These are phyloP conservation scores for Syzygium oleosum DNA, from an alignment of 345 rosid species.

Conservation along the genomic window DNA sequence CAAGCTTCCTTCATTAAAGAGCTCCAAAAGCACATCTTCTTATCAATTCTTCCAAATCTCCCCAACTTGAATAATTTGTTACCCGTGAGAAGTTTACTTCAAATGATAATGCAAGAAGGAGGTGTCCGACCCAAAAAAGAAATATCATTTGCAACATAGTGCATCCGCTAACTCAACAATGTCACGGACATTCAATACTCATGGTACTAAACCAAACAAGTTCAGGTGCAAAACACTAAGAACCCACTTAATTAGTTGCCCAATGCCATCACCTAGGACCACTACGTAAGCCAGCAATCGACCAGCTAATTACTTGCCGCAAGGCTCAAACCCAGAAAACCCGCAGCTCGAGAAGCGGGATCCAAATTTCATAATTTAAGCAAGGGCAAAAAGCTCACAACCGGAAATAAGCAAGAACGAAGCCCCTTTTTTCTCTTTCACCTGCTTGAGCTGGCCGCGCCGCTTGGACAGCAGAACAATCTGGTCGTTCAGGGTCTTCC, in stretches of 20 bases:
- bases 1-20: background rate
- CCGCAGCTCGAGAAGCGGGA: background rate
- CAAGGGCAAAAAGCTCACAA: background rate
- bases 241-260: background rate
- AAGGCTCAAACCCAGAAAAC: background rate
- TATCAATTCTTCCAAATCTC: background rate
- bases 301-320: background rate
- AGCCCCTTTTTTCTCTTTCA: background rate
- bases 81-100: background rate
- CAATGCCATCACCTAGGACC: background rate
- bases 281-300: background rate
- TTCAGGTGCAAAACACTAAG: background rate
- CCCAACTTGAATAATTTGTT: background rate
- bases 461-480: slow-evolving; percentile 70
- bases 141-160: background rate
- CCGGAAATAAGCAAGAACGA: background rate
- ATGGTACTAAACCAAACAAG: background rate
- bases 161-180: background rate
- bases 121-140: background rate
- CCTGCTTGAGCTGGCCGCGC: slow-evolving; percentile 94
- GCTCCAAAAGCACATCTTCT: background rate
- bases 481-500: slow-evolving; percentile 73
- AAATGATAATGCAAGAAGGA: background rate
- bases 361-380: background rate
- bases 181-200: background rate